Percentiles rank a stretch among this genome's conserved stretches.
phyloP scores from a whole-genome alignment of 331 rosid genomes.

The Phaseolus coccineus region DNA sequence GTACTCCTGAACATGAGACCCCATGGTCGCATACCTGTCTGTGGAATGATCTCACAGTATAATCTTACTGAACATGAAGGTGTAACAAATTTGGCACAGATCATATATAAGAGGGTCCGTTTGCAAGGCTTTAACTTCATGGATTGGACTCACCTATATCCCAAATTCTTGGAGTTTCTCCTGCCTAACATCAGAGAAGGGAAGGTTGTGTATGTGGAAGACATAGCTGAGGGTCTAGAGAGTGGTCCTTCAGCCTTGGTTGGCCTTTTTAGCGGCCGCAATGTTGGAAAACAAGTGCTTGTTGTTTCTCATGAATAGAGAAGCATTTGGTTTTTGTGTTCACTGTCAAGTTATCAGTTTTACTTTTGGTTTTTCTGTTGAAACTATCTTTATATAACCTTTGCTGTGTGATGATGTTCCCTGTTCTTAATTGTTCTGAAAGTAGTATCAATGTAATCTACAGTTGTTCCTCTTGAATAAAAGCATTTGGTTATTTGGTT shows the following conservation, averaged over 20 bases:
- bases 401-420: not conserved
- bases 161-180: slow-evolving; percentile 50
- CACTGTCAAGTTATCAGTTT: not conserved
- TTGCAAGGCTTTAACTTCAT: slow-evolving; percentile 39
- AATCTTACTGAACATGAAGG: slow-evolving; percentile 49
- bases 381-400: not conserved
- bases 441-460: not conserved
- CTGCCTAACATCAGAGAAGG: slow-evolving; percentile 47
- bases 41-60: slow-evolving; percentile 54
- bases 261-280: slow-evolving; percentile 47
- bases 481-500: not conserved
- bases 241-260: slow-evolving; percentile 47
- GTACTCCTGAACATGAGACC: slow-evolving; percentile 49
- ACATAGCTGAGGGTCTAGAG: slow-evolving; percentile 48
- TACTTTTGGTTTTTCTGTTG: not conserved
- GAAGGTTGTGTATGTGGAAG: slow-evolving; percentile 48
- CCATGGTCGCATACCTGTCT: slow-evolving; percentile 41
- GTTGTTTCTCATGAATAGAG: slow-evolving; percentile 42
- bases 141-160: slow-evolving; percentile 38
- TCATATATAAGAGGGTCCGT: slow-evolving; percentile 37
- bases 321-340: not conserved
- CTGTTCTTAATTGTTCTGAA: not conserved
- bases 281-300: slow-evolving; percentile 51
- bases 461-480: not conserved
- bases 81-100: slow-evolving; percentile 36